phyloP scores from a whole-genome alignment of 495 filamentous ascomycete species.

The Neurospora intermedia region DNA sequence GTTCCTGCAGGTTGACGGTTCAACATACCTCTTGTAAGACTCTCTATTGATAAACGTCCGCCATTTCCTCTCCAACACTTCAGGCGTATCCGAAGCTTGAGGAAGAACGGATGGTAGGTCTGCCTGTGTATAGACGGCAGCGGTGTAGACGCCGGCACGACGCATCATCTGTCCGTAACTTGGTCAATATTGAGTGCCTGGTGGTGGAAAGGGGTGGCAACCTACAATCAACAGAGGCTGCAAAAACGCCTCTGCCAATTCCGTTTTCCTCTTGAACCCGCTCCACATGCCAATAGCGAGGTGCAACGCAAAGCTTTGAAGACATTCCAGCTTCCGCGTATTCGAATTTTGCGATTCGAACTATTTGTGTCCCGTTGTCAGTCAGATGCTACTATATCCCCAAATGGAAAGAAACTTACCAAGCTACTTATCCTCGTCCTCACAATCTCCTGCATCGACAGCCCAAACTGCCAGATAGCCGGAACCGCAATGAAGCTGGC shows the following conservation, averaged over 20 bases:
- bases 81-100: slow-evolving; percentile 25
- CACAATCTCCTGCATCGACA: slow-evolving; percentile 46
- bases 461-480: slow-evolving; percentile 46
- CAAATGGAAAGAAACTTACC: not conserved
- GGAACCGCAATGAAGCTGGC: slow-evolving; percentile 38
- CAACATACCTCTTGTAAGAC: slow-evolving; percentile 21
- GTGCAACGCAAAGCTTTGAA: slow-evolving; percentile 39
- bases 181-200: not conserved
- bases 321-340: slow-evolving; percentile 39
- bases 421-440: slow-evolving; percentile 32
- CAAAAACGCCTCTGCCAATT: slow-evolving; percentile 48
- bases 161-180: slow-evolving; percentile 22
- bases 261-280: slow-evolving; percentile 48
- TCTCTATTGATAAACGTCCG: slow-evolving; percentile 30
- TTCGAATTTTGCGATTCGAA: slow-evolving; percentile 45
- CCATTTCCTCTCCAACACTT: slow-evolving; percentile 42
- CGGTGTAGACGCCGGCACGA: slow-evolving; percentile 19
- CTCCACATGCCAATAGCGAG: slow-evolving; percentile 50
- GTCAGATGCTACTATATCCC: not conserved
- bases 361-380: not conserved
- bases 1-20: not conserved
- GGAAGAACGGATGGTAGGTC: slow-evolving; percentile 12
- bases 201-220: not conserved
- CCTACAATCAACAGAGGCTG: slow-evolving; percentile 36
- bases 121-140: not conserved